These are phyloP conservation scores for Euphorbia tirucalli DNA, from an alignment of 345 rosid species.

Conservation along the genomic window DNA sequence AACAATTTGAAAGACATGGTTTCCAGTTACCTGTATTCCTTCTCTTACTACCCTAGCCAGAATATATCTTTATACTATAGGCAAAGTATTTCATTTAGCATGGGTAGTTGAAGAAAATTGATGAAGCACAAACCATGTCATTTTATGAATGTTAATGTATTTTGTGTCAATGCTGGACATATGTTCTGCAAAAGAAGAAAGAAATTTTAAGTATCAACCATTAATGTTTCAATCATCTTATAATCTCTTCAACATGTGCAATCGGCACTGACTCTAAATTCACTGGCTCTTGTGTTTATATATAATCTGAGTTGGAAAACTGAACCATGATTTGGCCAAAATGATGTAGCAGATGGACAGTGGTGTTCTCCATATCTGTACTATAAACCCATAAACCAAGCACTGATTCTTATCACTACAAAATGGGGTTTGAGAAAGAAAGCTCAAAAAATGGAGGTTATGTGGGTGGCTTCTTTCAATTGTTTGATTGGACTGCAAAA, in stretches of 20 bases:
- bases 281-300: too few relatives aligned
- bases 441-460: constrained; percentile 61
- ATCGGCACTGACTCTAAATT: not conserved
- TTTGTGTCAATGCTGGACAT: not conserved
- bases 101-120: not conserved
- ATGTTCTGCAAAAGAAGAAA: not conserved
- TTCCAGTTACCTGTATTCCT: too few relatives aligned
- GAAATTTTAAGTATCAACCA: not conserved
- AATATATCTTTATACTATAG: too few relatives aligned
- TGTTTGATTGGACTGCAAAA: constrained; percentile 95
- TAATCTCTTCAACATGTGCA: not conserved
- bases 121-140: not conserved
- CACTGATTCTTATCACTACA: constrained; percentile 5
- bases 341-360: constrained; percentile 28
- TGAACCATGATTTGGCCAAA: constrained; percentile 16
- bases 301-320: constrained; percentile 2
- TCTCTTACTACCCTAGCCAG: too few relatives aligned
- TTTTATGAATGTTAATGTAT: not conserved
- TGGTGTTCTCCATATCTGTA: constrained; percentile 2
- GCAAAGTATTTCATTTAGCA: not conserved
- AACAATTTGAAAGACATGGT: not conserved
- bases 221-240: not conserved
- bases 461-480: constrained; percentile 74
- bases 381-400: constrained; percentile 15
- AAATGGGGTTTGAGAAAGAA: constrained; percentile 69